These are phyloP conservation scores for Simplicillium sp. DNA, from an alignment of 2,329 filamentous ascomycete genomes.

Conservation along the genomic window DNA sequence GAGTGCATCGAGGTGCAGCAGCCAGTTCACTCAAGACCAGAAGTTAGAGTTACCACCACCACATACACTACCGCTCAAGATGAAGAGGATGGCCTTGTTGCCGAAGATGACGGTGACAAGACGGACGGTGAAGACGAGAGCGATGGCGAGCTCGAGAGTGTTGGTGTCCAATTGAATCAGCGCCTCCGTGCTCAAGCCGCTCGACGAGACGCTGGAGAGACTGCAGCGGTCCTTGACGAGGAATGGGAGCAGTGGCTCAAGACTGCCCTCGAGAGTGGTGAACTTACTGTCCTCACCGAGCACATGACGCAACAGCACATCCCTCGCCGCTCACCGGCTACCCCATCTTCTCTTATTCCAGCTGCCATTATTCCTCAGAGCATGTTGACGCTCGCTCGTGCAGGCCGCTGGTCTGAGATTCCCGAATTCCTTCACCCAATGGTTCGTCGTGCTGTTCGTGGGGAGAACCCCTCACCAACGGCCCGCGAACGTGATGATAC, in stretches of 20 bases:
- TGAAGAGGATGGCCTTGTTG: conserved; percentile 10
- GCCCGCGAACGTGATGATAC: conserved; percentile 1
- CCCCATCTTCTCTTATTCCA: conserved; percentile 15
- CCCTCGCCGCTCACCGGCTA: conserved; percentile 16
- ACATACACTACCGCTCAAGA: background rate
- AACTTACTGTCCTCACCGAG: conserved; percentile 37
- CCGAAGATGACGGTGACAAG: conserved; percentile 17
- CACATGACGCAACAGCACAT: conserved; percentile 26
- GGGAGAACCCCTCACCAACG: conserved; percentile 17
- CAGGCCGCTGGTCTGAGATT: conserved; percentile 47
- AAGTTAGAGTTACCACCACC: conserved; percentile 2
- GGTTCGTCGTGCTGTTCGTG: conserved; percentile 36
- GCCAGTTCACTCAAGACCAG: conserved; percentile 5
- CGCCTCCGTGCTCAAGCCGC: conserved; percentile 56
- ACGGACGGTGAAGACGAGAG: conserved; percentile 21
- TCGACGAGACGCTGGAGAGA: conserved; percentile 50
- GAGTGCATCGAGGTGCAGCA: conserved; percentile 28
- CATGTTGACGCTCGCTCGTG: conserved; percentile 45
- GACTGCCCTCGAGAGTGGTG: conserved; percentile 55
- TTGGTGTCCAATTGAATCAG: conserved; percentile 54
- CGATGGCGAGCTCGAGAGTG: conserved; percentile 32
- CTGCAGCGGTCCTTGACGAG: conserved; percentile 52
- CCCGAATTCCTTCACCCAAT: conserved; percentile 45
- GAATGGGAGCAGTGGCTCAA: conserved; percentile 71
- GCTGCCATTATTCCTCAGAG: conserved; percentile 36